Evolutionary conservation across 2,329 filamentous ascomycete genomes (phyloP), one percentile per base, ranked within the genome.

Genomic region (Aureobasidium vineae): DNA sequence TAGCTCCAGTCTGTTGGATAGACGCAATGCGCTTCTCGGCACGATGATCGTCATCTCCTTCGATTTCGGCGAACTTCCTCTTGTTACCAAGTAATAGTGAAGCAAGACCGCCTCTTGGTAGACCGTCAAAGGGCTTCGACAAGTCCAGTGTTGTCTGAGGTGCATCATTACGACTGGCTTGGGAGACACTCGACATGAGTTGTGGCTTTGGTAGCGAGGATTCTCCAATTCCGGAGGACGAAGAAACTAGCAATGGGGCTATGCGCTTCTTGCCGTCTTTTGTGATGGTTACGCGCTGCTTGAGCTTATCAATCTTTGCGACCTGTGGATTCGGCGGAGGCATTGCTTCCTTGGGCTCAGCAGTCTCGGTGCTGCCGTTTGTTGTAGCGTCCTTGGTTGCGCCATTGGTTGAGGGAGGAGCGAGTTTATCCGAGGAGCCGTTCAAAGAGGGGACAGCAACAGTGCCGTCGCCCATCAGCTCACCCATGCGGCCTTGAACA

Each of bases 241-340:
- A 96, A 2, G 81, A 83, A 7, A 99, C 91, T 15, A 99, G 83
- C 70, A 99, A 82, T 1, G 95, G 95, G 4, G 92, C 91, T 65
- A 99, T 94, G 65, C 95, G 86, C 80, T 99, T 99, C 79, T 95
- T 98, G 36, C 95, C 95, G 70, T 99, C 94, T 76, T 97, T 98
- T 0, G 92, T 96, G 68, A 97, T 89, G 0, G 94, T 97, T 3
- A 98, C 93, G 63, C 95, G 86, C 69, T 94, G 91, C 78, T 98
- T 98, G 70, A 98, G 79, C 69, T 85, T 85, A 71, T 90, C 87
- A 3, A 90, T 76, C 71, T 86, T 86, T 19, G 81, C 83, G 67
- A 81, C 80, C 70, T 84, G 85, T 13, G 83, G 82, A 71, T 89
- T 86, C 1, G 72, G 72, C 53, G 74, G 68, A 63, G 72, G 68